These are phyloP conservation scores for Xylariaceae sp. DNA, from an alignment of 2,329 filamentous ascomycete genomes.

Conservation along the genomic window DNA sequence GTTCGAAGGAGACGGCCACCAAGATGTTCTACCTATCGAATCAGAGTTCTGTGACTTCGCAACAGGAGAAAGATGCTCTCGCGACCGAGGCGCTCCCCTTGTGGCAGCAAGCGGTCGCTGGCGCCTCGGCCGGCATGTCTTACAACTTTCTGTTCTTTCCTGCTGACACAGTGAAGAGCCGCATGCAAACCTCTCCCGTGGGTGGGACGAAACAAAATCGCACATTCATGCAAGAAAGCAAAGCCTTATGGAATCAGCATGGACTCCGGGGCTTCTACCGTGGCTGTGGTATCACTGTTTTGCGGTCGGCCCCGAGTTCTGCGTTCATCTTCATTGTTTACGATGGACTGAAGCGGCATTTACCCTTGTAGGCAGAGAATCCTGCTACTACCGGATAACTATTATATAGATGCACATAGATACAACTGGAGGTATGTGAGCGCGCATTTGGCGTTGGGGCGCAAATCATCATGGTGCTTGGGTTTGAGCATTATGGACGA, in stretches of 20 bases:
- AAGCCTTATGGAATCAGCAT: slow-evolving; percentile 73
- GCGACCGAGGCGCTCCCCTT: slow-evolving; percentile 61
- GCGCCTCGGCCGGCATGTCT: slow-evolving; percentile 81
- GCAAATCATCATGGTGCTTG: no score
- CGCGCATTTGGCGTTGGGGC: background rate
- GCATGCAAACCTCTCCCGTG: slow-evolving; percentile 87
- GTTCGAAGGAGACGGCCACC: slow-evolving; percentile 77
- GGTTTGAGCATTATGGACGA: no score
- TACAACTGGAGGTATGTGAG: background rate
- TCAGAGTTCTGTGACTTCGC: slow-evolving; percentile 37
- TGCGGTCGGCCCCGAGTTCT: slow-evolving; percentile 86
- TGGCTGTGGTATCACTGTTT: slow-evolving; percentile 90
- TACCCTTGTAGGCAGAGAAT: slow-evolving; percentile 43
- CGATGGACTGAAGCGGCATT: slow-evolving; percentile 72
- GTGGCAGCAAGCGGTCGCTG: slow-evolving; percentile 83
- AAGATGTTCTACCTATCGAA: slow-evolving; percentile 63
- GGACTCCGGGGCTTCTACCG: slow-evolving; percentile 84
- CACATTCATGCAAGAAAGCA: slow-evolving; percentile 70
- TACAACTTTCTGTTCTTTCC: slow-evolving; percentile 99
- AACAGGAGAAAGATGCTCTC: slow-evolving; percentile 38
- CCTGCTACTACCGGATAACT: background rate
- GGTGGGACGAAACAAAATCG: slow-evolving; percentile 50
- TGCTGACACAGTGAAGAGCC: slow-evolving; percentile 93
- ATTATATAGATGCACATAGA: background rate
- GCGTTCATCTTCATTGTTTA: slow-evolving; percentile 97